A percentile compares a stretch with the other conserved stretches of the same genome.
phyloP scores from a whole-genome alignment of 2,329 filamentous ascomycete species.

The Cryphonectria nitschkei region DNA sequence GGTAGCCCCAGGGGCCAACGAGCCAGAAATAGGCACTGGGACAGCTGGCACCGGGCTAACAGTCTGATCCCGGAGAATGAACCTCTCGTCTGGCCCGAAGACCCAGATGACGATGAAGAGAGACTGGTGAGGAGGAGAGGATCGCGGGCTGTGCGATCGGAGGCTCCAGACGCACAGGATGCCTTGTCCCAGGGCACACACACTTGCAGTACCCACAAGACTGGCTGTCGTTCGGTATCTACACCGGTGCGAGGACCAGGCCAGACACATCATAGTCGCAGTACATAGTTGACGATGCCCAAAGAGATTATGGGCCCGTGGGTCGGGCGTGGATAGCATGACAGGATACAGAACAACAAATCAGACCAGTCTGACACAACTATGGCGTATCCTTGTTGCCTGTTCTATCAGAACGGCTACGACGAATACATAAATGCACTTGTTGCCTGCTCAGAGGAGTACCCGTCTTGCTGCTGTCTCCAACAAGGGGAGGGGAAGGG shows the following conservation, averaged over 20 bases:
- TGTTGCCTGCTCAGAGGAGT: not conserved
- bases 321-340: not conserved
- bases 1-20: conserved; percentile 3
- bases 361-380: not conserved
- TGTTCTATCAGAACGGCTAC: not conserved
- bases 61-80: not conserved
- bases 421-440: too few relatives aligned
- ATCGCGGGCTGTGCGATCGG: not conserved
- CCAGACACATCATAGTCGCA: not conserved
- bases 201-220: not conserved
- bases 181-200: not conserved
- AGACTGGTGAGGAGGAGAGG: not conserved
- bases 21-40: conserved; percentile 2
- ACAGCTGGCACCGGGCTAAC: not conserved
- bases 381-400: not conserved
- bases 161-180: not conserved
- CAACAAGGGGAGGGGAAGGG: not conserved
- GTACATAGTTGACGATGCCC: not conserved
- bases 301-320: not conserved
- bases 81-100: not conserved
- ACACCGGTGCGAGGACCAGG: not conserved
- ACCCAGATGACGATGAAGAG: not conserved
- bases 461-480: conserved; percentile 4
- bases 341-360: not conserved
- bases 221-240: not conserved